These are phyloP conservation scores for Aspergillus fischeri DNA, from an alignment of 2,329 filamentous ascomycete species.

Conservation along the genomic window DNA sequence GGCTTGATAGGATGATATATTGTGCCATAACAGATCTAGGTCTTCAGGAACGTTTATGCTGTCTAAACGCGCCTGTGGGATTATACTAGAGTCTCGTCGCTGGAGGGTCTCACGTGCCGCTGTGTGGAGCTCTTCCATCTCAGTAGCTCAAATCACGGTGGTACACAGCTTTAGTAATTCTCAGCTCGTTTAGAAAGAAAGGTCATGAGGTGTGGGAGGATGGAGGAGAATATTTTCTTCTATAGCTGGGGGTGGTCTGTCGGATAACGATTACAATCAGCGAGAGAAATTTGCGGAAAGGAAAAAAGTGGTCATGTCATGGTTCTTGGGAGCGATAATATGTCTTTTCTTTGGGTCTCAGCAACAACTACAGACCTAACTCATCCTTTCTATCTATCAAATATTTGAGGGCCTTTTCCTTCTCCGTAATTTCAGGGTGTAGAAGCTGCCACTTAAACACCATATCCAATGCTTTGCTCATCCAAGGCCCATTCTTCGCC, in stretches of 20 bases:
- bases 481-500: slow-evolving; percentile 72
- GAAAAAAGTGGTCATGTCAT: neutral
- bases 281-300: neutral
- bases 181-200: neutral
- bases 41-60: slow-evolving; percentile 9
- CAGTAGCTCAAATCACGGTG: neutral
- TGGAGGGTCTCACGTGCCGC: slow-evolving; percentile 23
- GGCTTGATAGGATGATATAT: slow-evolving; percentile 23
- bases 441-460: slow-evolving; percentile 86
- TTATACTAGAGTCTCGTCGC: slow-evolving; percentile 3
- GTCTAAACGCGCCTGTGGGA: slow-evolving; percentile 6
- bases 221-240: neutral
- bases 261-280: neutral
- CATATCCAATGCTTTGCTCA: slow-evolving; percentile 71
- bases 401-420: slow-evolving; percentile 56
- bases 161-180: neutral
- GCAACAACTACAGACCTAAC: slow-evolving; percentile 33
- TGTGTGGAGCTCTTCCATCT: slow-evolving; percentile 26
- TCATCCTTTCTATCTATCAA: slow-evolving; percentile 52
- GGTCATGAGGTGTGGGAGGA: neutral
- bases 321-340: neutral
- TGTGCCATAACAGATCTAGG: slow-evolving; percentile 27
- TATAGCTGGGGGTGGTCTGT: neutral
- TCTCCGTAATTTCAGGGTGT: slow-evolving; percentile 64
- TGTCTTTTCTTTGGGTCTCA: neutral